Percentiles rank a stretch among this genome's conserved stretches.
Conservation (phyloP, 2,329 filamentous ascomycete genomes). For the Penicillium sp. region DNA sequence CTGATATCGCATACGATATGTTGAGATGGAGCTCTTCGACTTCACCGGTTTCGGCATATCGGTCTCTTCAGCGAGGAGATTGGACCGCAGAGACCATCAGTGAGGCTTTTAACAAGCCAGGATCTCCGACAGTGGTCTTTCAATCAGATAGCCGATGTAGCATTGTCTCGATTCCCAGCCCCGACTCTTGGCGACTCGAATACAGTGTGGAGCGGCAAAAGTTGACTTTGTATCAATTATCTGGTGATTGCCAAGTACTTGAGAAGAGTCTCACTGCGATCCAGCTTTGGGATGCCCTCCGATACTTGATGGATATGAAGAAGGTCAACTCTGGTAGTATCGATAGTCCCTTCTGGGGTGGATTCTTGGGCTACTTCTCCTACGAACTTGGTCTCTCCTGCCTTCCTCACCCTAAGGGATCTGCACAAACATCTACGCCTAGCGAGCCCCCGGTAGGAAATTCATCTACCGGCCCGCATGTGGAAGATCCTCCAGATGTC, state of each 20-base stretch:
- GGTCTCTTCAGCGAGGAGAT: conserved; percentile 22
- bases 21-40: conserved; percentile 33
- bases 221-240: conserved; percentile 25
- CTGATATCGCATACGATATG: conserved; percentile 50
- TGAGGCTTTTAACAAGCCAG: conserved; percentile 34
- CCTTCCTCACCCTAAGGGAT: conserved; percentile 51
- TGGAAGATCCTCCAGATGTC: conserved; percentile 62
- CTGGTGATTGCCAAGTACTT: conserved; percentile 3
- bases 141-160: conserved; percentile 47
- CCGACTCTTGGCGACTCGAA: conserved; percentile 39
- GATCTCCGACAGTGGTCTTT: conserved; percentile 35
- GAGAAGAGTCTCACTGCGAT: conserved; percentile 22
- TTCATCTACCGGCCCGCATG: conserved; percentile 9
- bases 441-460: neutral
- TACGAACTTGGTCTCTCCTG: conserved; percentile 73
- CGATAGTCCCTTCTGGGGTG: conserved; percentile 68
- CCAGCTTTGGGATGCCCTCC: conserved; percentile 37
- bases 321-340: conserved; percentile 35
- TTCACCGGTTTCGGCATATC: conserved; percentile 26
- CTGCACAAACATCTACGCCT: conserved; percentile 24
- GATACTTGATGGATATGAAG: conserved; percentile 42
- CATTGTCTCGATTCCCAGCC: conserved; percentile 37
- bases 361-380: conserved; percentile 79
- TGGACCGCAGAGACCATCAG: conserved; percentile 35
- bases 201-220: conserved; percentile 28